Conservation (phyloP, 2,329 filamentous ascomycete genomes). For the Mariannaea sp. region DNA sequence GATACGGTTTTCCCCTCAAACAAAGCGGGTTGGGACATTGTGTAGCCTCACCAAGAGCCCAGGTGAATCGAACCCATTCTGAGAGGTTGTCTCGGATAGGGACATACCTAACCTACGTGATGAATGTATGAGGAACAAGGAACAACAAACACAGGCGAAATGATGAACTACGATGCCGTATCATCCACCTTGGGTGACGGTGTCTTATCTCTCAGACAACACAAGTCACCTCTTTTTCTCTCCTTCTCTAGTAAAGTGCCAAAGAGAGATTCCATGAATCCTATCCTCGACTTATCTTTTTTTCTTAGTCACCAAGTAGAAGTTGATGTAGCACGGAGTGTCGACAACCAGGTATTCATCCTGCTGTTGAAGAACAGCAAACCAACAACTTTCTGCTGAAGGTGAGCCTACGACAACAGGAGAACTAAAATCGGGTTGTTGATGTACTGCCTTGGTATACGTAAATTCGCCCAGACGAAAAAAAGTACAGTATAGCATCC, state of each 20-base stretch:
- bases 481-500: not conserved
- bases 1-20: not conserved
- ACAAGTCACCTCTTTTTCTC: slow-evolving; percentile 4
- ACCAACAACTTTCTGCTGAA: not conserved
- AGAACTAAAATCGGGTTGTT: too few relatives aligned
- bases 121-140: not conserved
- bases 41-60: not conserved
- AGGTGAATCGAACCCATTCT: not conserved
- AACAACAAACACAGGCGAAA: not conserved
- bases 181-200: too few relatives aligned
- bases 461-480: not conserved
- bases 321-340: too few relatives aligned
- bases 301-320: too few relatives aligned
- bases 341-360: too few relatives aligned
- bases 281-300: too few relatives aligned
- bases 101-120: slow-evolving; percentile 16
- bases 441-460: not conserved
- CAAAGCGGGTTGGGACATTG: slow-evolving; percentile 6
- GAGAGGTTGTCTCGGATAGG: slow-evolving; percentile 12
- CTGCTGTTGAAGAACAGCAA: not conserved
- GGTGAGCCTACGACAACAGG: not conserved
- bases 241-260: not conserved
- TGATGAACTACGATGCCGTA: too few relatives aligned
- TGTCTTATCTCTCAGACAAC: slow-evolving; percentile 3
- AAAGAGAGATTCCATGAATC: not conserved